A percentile compares a stretch with the other conserved stretches of the same genome.
Conservation (phyloP, 1,139 yeast species). For the Taphrina betulina region DNA sequence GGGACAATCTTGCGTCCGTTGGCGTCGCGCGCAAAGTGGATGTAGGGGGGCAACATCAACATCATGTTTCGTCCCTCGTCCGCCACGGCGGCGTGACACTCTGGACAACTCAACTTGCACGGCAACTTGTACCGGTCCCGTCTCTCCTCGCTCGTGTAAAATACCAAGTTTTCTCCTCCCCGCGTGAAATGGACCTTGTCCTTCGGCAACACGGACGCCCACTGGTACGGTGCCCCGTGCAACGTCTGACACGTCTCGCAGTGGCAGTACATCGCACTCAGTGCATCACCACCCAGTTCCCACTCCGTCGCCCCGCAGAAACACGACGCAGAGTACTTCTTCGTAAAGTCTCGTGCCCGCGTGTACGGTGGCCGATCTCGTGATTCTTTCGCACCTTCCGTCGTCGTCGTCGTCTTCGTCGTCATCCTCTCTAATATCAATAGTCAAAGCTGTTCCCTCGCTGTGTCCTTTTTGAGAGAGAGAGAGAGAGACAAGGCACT, state of each 20-base stretch:
- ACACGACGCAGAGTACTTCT: slow-evolving; percentile 22
- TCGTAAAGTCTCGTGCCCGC: background rate
- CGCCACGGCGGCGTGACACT: slow-evolving; percentile 21
- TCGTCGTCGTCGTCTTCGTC: background rate
- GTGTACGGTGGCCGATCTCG: slow-evolving; percentile 12
- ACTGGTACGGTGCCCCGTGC: slow-evolving; percentile 28
- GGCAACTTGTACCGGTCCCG: slow-evolving; percentile 6
- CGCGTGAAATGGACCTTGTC: slow-evolving; percentile 3
- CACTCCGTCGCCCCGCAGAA: slow-evolving; percentile 21
- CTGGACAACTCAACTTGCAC: slow-evolving; percentile 18
- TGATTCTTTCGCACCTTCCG: slow-evolving; percentile 1
- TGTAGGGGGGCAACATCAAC: slow-evolving; percentile 25
- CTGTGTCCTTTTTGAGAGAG: too few species aligned
- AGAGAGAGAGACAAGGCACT: too few species aligned
- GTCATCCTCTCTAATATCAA: too few species aligned
- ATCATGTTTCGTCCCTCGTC: slow-evolving; percentile 33
- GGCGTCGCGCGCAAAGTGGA: slow-evolving; percentile 17
- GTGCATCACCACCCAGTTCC: slow-evolving; percentile 8
- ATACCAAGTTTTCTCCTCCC: background rate
- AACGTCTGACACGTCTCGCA: slow-evolving; percentile 28
- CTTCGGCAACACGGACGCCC: slow-evolving; percentile 30
- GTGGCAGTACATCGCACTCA: slow-evolving; percentile 29
- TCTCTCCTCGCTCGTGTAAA: background rate
- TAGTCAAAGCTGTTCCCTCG: too few species aligned
- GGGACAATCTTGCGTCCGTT: slow-evolving; percentile 11